Conservation (phyloP, 352 stramenopile species). For the Phytophthora uliginosa region DNA sequence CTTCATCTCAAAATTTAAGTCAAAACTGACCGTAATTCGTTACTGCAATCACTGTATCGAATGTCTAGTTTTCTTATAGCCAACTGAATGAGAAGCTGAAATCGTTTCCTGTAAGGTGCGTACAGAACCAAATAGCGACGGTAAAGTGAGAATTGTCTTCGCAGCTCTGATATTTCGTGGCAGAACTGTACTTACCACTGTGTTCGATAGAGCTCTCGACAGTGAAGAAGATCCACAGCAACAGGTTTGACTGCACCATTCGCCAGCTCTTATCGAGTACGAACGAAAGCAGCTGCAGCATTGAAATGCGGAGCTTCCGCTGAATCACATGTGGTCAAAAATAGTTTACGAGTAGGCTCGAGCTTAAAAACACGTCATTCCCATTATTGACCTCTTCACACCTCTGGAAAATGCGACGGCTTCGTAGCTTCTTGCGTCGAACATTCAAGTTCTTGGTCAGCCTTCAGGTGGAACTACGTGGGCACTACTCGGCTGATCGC, state of each 20-base stretch:
- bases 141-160: background rate
- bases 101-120: background rate
- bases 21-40: too few relatives aligned
- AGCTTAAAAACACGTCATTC: background rate
- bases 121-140: background rate
- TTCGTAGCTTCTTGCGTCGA: background rate
- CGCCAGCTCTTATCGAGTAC: background rate
- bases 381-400: background rate
- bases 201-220: background rate
- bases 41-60: too few relatives aligned
- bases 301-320: background rate
- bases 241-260: background rate
- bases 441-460: background rate
- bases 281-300: background rate
- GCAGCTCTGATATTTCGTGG: background rate
- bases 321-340: background rate
- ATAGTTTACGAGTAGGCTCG: background rate
- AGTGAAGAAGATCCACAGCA: constrained; percentile 1
- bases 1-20: too few relatives aligned
- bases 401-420: background rate
- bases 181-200: background rate
- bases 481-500: background rate
- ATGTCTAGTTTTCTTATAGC: background rate
- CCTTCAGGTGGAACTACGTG: background rate
- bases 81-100: constrained; percentile 1